Base-by-base conservation (phyloP, 805 yeast genomes). In the Zygosaccharomyces rouxii region DNA sequence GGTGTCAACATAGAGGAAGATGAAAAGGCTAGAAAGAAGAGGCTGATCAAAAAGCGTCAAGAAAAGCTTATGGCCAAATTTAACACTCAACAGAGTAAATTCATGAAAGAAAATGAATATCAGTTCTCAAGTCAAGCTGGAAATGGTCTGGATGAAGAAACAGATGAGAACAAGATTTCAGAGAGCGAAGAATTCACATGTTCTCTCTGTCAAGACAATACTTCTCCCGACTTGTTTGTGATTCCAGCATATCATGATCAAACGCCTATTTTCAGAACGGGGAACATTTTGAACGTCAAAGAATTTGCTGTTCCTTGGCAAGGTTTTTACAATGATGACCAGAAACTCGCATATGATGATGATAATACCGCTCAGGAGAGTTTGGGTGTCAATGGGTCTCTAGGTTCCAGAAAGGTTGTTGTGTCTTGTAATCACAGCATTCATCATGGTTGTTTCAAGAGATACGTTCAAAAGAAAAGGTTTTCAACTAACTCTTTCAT, bases 361-460 rank as follows among this genome's bases (percentile, higher is more conserved):
- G 60, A 59, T 35, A 59, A 59, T 31, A 46, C 54, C 14, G 41
- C 51, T 6, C 31, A 59, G 44, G 51, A 48, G 38, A 55, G 45
- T 37, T 48, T 62, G 22, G 54, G 51, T 35, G 53, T 52, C 11
- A 52, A 49, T 21, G 55, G 60, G 23, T 25, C 28, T 14, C 31
- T 45, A 13, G 57, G 59, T 7, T 38, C 51, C 23, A 55, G 60
- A 35, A 61, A 60, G 48, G 69, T 85, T 0, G 73, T 86, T 11
- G 81, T 80, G 48, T 88, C 96, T 31, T 94, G 99, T 70, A 95
- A 96, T 14, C 99, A 94, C 67, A 88, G 92, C 7, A 84, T 94
- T 80, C 99, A 94, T 64, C 81, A 76, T 55, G 73, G 75, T 16
- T 94, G 99, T 66, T 87, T 84, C 63, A 65, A 75, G 48, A 81